Evolutionary conservation across 208 protist genomes (phyloP), one percentile per base, ranked within the genome.

Genomic region (Acanthamoeba sp.): DNA sequence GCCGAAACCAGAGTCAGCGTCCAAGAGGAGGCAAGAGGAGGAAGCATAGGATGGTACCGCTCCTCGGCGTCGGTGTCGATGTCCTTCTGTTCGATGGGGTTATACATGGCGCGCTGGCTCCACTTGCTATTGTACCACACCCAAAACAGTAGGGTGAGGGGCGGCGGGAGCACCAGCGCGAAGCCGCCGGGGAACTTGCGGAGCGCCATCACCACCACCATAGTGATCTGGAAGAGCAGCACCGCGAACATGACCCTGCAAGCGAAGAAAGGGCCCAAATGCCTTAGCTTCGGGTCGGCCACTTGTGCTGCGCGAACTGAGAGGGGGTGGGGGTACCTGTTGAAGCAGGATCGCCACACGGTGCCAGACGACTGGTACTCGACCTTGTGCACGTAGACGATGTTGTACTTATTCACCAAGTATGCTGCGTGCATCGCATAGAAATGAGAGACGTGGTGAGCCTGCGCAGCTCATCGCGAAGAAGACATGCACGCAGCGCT

Each of bases 161-260:
- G 50, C 34, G 82, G 82, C n/a, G 55, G 82, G 7, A 89, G 50
- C 12, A 57, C 55, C 9, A 89, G 82, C 45, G 82, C 50, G 55
- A 57, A 57, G 82, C 50, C 55, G 45, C 82, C 82, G 12, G 55
- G 45, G 82, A 89, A 89, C 82, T 89, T 57, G 82, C 82, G 45
- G 48, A 89, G 82, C 29, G 82, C 45, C 82, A 89, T 57, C 82
- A 89, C 82, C 3, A 22, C 82, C 24, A 89, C 22, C 82, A 89
- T 89, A 7, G 82, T 38, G 52, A 89, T 89, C 34, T 89, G 82
- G 50, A 89, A 89, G 14, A 89, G 82, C 82, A 88, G 80, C 24
- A 88, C 80, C 10, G 80, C 38, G 50, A 88, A 88, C 40, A 88
- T 52, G 40, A 88, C 50, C 16, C 34, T 40, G 69, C 22, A 22